Evolutionary conservation across 2,329 filamentous ascomycete species (phyloP).

Genomic region (Sordariomycetes sp.): DNA sequence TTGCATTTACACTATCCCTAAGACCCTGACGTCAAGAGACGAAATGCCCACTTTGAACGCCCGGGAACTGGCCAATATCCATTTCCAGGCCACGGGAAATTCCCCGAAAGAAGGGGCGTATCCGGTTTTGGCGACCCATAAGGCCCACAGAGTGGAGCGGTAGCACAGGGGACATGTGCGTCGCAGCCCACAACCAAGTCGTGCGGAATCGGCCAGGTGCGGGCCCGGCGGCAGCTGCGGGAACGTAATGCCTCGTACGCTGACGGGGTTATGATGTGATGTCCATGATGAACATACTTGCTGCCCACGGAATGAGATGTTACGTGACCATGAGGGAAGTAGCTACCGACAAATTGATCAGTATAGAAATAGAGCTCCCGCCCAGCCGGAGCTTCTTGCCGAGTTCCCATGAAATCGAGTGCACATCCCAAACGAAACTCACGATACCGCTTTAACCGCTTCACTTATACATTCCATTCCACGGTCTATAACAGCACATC

Average conservation of each 20-base stretch:
- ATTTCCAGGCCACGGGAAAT: too few relatives aligned
- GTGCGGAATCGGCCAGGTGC: background rate
- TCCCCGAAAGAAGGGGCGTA: background rate
- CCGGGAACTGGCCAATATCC: too few relatives aligned
- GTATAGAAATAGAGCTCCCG: background rate
- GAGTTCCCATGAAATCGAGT: background rate
- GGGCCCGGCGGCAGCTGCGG: background rate
- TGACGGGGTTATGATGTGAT: background rate
- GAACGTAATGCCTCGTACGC: background rate
- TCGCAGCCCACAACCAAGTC: background rate
- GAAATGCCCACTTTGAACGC: too few relatives aligned
- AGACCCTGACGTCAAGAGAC: too few relatives aligned
- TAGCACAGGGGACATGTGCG: background rate
- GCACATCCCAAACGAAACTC: background rate
- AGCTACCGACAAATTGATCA: background rate
- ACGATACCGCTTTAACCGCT: background rate
- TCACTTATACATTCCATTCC: background rate
- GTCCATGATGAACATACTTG: background rate
- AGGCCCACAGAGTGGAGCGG: background rate
- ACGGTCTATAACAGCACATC: background rate
- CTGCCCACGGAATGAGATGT: background rate
- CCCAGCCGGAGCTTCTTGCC: background rate
- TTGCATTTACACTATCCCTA: background rate
- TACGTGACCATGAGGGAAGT: background rate
- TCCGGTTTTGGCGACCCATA: background rate